These are phyloP conservation scores for Blepharisma undulans DNA, from an alignment of 169 alveolate species.

Conservation along the genomic window DNA sequence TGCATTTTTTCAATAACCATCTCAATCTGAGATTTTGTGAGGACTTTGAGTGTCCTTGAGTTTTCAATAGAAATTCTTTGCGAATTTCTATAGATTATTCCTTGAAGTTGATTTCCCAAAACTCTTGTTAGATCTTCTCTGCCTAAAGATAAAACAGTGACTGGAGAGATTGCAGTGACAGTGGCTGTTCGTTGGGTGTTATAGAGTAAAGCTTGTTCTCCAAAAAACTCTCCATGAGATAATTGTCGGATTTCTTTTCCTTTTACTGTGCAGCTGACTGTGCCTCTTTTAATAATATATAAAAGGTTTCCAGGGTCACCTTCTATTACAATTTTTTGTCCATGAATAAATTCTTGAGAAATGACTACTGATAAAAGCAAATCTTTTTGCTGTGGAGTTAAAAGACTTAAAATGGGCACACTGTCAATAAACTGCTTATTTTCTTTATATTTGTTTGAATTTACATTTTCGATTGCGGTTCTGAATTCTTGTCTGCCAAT, in stretches of 20 bases:
- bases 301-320: constrained; percentile 61
- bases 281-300: constrained; percentile 62
- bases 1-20: neutral
- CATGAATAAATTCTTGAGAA: constrained; percentile 45
- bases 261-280: constrained; percentile 43
- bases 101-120: constrained; percentile 48
- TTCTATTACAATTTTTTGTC: constrained; percentile 57
- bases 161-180: constrained; percentile 71
- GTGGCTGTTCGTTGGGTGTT: constrained; percentile 86
- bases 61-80: constrained; percentile 36
- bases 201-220: constrained; percentile 85
- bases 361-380: constrained; percentile 49
- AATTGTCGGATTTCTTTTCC: constrained; percentile 54
- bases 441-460: constrained; percentile 7
- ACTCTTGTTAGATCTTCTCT: constrained; percentile 54
- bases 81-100: constrained; percentile 20
- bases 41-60: neutral
- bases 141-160: constrained; percentile 47
- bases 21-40: neutral
- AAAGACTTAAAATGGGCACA: neutral
- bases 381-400: constrained; percentile 38
- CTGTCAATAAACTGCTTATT: constrained; percentile 36
- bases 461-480: constrained; percentile 44
- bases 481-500: constrained; percentile 91
- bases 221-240: constrained; percentile 60